phyloP scores from a whole-genome alignment of 2,329 filamentous ascomycete species.

The Cytospora piceicola region DNA sequence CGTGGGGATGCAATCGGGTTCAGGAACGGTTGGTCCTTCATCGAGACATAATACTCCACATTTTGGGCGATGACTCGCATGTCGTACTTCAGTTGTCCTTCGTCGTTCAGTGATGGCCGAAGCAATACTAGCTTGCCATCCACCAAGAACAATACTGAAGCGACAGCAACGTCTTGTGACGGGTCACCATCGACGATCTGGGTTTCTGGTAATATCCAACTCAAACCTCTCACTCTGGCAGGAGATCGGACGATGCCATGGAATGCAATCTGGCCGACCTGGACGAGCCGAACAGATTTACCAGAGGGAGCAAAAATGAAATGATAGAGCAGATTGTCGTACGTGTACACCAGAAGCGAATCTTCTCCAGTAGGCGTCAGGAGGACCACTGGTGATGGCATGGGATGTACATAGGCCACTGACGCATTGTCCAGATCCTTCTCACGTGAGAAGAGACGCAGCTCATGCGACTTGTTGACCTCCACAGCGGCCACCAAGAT shows the following conservation, averaged over 20 bases:
- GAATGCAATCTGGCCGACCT: slow-evolving; percentile 97
- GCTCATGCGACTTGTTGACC: slow-evolving; percentile 76
- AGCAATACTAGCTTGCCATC: slow-evolving; percentile 94
- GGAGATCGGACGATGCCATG: slow-evolving; percentile 95
- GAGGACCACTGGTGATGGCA: slow-evolving; percentile 86
- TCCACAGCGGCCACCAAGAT: slow-evolving; percentile 94
- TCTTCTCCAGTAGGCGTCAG: slow-evolving; percentile 90
- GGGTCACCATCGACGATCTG: slow-evolving; percentile 91
- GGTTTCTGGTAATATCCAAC: slow-evolving; percentile 91
- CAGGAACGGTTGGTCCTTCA: slow-evolving; percentile 76
- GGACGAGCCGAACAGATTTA: slow-evolving; percentile 75
- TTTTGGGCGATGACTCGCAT: slow-evolving; percentile 97
- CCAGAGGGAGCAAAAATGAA: slow-evolving; percentile 80
- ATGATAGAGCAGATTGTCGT: slow-evolving; percentile 94
- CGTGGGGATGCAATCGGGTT: slow-evolving; percentile 32
- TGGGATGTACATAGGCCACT: slow-evolving; percentile 73
- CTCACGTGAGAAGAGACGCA: slow-evolving; percentile 93
- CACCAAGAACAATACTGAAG: slow-evolving; percentile 93
- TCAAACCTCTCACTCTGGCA: slow-evolving; percentile 86
- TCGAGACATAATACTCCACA: slow-evolving; percentile 91
- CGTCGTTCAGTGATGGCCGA: slow-evolving; percentile 81
- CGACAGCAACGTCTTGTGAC: slow-evolving; percentile 90
- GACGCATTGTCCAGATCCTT: slow-evolving; percentile 73
- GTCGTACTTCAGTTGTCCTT: slow-evolving; percentile 90
- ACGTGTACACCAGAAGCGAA: slow-evolving; percentile 93